Conservation (phyloP, 2,329 filamentous ascomycete species). For the Pseudonectria foliicola region DNA sequence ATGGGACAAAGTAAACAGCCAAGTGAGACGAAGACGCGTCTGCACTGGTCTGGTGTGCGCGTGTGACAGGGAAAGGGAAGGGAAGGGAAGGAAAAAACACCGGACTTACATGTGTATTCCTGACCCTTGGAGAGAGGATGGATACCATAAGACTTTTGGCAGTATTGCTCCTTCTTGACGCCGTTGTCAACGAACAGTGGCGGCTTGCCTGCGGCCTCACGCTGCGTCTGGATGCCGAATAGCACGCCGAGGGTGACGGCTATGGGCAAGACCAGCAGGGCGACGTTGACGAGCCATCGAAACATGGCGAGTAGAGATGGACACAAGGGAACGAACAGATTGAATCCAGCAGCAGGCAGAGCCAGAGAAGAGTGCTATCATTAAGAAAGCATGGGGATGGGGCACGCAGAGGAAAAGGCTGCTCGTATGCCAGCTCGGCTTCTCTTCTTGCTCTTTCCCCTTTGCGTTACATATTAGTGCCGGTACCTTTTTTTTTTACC, state of each 20-base stretch:
- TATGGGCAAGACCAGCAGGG: conserved; percentile 42
- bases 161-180: conserved; percentile 14
- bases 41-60: too few species aligned
- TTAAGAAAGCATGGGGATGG: neutral
- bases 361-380: conserved; percentile 1
- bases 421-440: too few species aligned
- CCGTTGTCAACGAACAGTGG: conserved; percentile 35
- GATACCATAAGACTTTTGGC: conserved; percentile 31
- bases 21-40: too few species aligned
- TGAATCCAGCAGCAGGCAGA: neutral
- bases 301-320: conserved; percentile 25
- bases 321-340: too few species aligned
- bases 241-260: conserved; percentile 43
- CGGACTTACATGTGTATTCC: conserved; percentile 39
- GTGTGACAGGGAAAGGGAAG: neutral
- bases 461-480: too few species aligned
- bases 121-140: conserved; percentile 35
- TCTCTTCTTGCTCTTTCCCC: too few species aligned
- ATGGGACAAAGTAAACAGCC: too few species aligned
- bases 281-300: conserved; percentile 41
- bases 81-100: neutral
- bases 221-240: conserved; percentile 40
- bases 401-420: neutral
- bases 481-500: too few species aligned
- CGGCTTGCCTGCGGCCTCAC: conserved; percentile 33